A percentile compares a stretch with the other conserved stretches of the same genome.
phyloP scores from a whole-genome alignment of 139 green algal species.

The Nannochloris sp. region DNA sequence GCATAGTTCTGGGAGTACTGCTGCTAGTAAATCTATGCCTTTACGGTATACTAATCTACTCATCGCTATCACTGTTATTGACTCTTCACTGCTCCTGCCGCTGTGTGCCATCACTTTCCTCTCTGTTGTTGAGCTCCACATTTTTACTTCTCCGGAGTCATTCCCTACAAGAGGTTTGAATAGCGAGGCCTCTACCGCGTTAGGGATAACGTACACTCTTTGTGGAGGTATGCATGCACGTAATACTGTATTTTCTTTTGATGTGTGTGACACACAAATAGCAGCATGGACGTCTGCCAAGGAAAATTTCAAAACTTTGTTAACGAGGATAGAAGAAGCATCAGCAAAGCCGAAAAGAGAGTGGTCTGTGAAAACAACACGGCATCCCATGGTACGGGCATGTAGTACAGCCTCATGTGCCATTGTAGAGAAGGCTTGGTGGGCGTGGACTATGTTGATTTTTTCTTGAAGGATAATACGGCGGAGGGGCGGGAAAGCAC shows the following conservation, averaged over 20 bases:
- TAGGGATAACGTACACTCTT: slow-evolving; percentile 91
- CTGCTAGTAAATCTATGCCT: slow-evolving; percentile 85
- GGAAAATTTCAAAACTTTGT: slow-evolving; percentile 75
- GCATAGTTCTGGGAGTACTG: slow-evolving; percentile 76
- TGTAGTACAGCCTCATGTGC: slow-evolving; percentile 76
- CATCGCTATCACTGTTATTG: slow-evolving; percentile 76
- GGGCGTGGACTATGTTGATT: slow-evolving; percentile 77
- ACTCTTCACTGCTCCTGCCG: slow-evolving; percentile 21
- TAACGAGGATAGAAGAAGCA: slow-evolving; percentile 72
- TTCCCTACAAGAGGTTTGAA: not conserved
- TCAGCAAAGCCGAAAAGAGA: slow-evolving; percentile 95
- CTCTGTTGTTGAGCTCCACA: too few relatives aligned
- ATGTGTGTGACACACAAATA: slow-evolving; percentile 93
- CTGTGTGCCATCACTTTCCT: not conserved
- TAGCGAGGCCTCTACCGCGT: slow-evolving; percentile 44
- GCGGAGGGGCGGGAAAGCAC: slow-evolving; percentile 43
- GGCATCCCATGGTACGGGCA: slow-evolving; percentile 71
- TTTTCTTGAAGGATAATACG: slow-evolving; percentile 69
- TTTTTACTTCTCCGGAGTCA: not conserved
- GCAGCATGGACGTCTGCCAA: slow-evolving; percentile 64
- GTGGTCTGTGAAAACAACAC: slow-evolving; percentile 96
- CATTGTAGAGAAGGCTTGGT: slow-evolving; percentile 84
- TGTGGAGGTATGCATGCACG: slow-evolving; percentile 73
- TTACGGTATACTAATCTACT: slow-evolving; percentile 91
- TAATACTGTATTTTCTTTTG: slow-evolving; percentile 96